phyloP scores from a whole-genome alignment of 2,329 filamentous ascomycete species.

The Dendryphion nanum region DNA sequence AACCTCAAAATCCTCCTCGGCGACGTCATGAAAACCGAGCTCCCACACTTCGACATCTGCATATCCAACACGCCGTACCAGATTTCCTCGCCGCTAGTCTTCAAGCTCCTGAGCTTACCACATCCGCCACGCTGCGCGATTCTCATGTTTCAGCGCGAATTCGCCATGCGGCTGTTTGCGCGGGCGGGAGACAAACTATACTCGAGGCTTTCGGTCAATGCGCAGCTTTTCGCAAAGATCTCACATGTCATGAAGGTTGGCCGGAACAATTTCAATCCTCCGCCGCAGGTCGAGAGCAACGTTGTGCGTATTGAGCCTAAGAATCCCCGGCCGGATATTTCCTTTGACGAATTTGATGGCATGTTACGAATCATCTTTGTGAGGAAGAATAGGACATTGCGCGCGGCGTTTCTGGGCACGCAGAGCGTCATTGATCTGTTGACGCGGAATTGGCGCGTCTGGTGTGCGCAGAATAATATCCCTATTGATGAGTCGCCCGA shows the following conservation, averaged over 20 bases:
- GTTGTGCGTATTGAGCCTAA: constrained; percentile 91
- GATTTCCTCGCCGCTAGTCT: constrained; percentile 89
- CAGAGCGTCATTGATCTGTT: constrained; percentile 79
- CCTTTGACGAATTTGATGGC: constrained; percentile 94
- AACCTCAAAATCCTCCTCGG: constrained; percentile 85
- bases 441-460: constrained; percentile 85
- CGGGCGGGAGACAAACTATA: constrained; percentile 86
- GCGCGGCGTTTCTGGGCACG: constrained; percentile 77
- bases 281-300: constrained; percentile 86
- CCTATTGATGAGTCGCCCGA: constrained; percentile 63
- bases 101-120: constrained; percentile 79
- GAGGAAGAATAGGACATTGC: constrained; percentile 86
- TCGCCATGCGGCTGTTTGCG: constrained; percentile 83
- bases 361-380: constrained; percentile 79
- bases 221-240: constrained; percentile 83
- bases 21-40: constrained; percentile 84
- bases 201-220: constrained; percentile 86
- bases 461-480: constrained; percentile 83
- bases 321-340: constrained; percentile 78
- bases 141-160: constrained; percentile 97
- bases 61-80: constrained; percentile 75
- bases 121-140: constrained; percentile 81
- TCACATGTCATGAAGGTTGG: constrained; percentile 85
- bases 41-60: constrained; percentile 75
- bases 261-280: constrained; percentile 94